Evolutionary conservation across 805 yeast genomes (phyloP).

Genomic region (Wickerhamiella vanderwaltii): DNA sequence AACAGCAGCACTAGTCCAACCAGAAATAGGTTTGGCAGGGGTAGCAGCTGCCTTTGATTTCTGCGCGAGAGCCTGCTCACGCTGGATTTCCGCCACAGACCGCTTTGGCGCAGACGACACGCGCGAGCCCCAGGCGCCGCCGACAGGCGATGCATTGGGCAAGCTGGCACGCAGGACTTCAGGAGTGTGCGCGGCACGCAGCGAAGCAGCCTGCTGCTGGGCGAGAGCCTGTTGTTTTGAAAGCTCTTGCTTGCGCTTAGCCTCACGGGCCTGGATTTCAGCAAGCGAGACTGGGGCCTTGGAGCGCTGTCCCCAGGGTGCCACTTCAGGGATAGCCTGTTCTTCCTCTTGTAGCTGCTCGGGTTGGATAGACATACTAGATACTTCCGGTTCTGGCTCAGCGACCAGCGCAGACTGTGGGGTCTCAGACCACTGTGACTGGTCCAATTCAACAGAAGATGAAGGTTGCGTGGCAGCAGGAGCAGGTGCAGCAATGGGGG

Average conservation of each 20-base stretch:
- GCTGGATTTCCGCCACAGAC: constrained; percentile 28
- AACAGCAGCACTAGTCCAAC: constrained; percentile 6
- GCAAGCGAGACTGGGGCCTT: constrained; percentile 21
- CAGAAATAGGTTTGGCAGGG: constrained; percentile 11
- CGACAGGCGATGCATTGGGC: background rate
- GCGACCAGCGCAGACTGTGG: constrained; percentile 1
- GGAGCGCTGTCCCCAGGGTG: constrained; percentile 22
- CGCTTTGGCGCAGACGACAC: constrained; percentile 20
- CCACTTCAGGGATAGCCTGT: constrained; percentile 12
- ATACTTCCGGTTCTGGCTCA: background rate
- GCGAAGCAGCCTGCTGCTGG: background rate
- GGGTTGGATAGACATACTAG: background rate
- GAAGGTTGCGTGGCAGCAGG: constrained; percentile 8
- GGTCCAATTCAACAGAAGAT: background rate
- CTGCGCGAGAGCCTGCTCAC: constrained; percentile 27
- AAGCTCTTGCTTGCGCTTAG: constrained; percentile 17
- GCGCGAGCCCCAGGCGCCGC: constrained; percentile 15
- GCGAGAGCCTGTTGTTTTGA: constrained; percentile 6
- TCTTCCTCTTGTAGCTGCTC: background rate
- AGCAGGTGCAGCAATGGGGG: constrained; percentile 10
- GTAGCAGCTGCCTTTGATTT: constrained; percentile 4
- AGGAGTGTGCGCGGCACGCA: constrained; percentile 5
- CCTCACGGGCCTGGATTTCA: constrained; percentile 28
- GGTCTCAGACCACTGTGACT: background rate
- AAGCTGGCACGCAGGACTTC: constrained; percentile 2